phyloP scores from a whole-genome alignment of 2,329 filamentous ascomycete genomes.

The Nothopassalora personata region DNA sequence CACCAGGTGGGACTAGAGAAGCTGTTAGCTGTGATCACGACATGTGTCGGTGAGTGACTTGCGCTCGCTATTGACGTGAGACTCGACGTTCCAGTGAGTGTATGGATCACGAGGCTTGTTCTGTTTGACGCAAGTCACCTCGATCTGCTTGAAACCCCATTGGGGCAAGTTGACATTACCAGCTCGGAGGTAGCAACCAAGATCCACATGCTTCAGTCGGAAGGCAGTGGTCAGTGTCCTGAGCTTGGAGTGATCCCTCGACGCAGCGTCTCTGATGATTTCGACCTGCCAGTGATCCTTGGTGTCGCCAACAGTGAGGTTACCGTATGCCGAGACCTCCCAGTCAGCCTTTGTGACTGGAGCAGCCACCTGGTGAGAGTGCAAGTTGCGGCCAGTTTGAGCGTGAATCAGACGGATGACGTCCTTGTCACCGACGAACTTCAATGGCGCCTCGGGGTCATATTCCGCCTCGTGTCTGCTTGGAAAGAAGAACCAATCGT shows the following conservation, averaged over 20 bases:
- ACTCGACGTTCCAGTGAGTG: slow-evolving; percentile 98
- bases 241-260: slow-evolving; percentile 74
- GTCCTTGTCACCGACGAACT: slow-evolving; percentile 71
- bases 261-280: slow-evolving; percentile 83
- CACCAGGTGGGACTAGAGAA: slow-evolving; percentile 69
- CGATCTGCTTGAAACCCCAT: slow-evolving; percentile 99
- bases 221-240: slow-evolving; percentile 92
- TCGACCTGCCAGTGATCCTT: slow-evolving; percentile 98
- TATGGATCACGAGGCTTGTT: slow-evolving; percentile 91
- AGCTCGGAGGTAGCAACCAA: slow-evolving; percentile 90
- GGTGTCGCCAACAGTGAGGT: slow-evolving; percentile 88
- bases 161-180: slow-evolving; percentile 95
- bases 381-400: slow-evolving; percentile 92
- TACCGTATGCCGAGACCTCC: slow-evolving; percentile 95
- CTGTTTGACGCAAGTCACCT: slow-evolving; percentile 88
- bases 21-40: slow-evolving; percentile 30
- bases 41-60: slow-evolving; percentile 40
- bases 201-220: slow-evolving; percentile 71
- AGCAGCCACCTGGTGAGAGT: slow-evolving; percentile 85
- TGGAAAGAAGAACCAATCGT: slow-evolving; percentile 99
- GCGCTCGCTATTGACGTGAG: slow-evolving; percentile 90
- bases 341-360: slow-evolving; percentile 83
- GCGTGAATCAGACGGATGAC: slow-evolving; percentile 84
- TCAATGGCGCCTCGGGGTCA: slow-evolving; percentile 62
- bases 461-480: slow-evolving; percentile 74